Conservation (phyloP, 495 filamentous ascomycete species). For the Aspergillus hancockii region DNA sequence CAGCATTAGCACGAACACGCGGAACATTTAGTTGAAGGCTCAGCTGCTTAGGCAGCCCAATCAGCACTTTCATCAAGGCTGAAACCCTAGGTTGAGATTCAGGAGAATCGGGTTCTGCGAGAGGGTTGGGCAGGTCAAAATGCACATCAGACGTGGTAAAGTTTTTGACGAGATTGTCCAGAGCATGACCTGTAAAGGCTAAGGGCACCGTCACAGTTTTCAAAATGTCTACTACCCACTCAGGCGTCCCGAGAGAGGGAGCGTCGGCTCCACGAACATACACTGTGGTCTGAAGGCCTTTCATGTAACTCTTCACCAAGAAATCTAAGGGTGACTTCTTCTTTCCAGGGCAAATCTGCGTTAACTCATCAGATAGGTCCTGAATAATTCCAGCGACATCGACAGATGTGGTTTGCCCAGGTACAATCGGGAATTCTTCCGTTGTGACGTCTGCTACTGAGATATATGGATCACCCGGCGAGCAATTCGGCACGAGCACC, state of each 20-base stretch:
- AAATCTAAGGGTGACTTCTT: conserved; percentile 80
- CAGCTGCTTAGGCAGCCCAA: conserved; percentile 79
- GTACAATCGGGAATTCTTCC: conserved; percentile 59
- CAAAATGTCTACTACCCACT: conserved; percentile 79
- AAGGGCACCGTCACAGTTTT: conserved; percentile 81
- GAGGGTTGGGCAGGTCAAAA: conserved; percentile 77
- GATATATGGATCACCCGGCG: conserved; percentile 59
- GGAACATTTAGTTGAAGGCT: conserved; percentile 78
- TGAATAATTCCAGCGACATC: conserved; percentile 68
- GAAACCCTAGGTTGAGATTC: conserved; percentile 75
- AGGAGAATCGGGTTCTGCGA: conserved; percentile 73
- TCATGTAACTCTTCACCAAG: conserved; percentile 79
- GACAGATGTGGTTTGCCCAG: conserved; percentile 64
- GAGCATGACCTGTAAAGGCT: conserved; percentile 74
- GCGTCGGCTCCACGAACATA: conserved; percentile 76
- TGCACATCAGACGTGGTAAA: conserved; percentile 83
- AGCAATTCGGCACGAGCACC: conserved; percentile 79
- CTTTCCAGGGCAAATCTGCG: conserved; percentile 68
- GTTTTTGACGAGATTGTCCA: conserved; percentile 80
- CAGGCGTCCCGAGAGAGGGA: conserved; percentile 64
- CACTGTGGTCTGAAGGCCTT: conserved; percentile 72
- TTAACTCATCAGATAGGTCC: conserved; percentile 70
- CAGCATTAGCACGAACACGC: conserved; percentile 69
- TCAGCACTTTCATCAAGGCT: conserved; percentile 74
- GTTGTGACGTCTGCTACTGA: conserved; percentile 77